Percentiles rank a stretch among this genome's conserved stretches.
Evolutionary conservation across 495 filamentous ascomycete species (phyloP).

Genomic region (Xylaria scruposa): DNA sequence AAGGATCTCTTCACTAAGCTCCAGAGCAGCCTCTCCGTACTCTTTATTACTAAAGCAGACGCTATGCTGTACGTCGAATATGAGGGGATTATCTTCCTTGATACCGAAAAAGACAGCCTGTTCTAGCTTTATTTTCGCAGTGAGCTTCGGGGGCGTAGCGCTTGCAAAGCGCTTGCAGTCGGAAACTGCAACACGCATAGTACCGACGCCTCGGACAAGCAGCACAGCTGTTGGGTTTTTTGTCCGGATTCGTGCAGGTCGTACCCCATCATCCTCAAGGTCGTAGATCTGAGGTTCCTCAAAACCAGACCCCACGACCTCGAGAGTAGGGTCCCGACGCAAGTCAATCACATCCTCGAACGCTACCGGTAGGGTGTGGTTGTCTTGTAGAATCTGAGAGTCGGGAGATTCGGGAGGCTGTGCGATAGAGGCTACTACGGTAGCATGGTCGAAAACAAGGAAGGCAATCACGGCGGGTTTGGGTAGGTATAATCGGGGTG

Average conservation of each 20-base stretch:
- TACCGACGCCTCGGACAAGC: constrained; percentile 78
- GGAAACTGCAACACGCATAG: constrained; percentile 72
- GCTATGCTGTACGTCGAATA: constrained; percentile 70
- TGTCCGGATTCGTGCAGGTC: constrained; percentile 54
- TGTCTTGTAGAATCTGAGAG: constrained; percentile 71
- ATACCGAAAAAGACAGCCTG: constrained; percentile 93
- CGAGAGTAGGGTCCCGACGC: constrained; percentile 65
- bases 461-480: constrained; percentile 80
- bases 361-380: constrained; percentile 59
- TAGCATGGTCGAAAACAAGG: constrained; percentile 74
- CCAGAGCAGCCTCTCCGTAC: constrained; percentile 76
- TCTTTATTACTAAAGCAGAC: constrained; percentile 70
- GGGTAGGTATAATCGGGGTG: constrained; percentile 78
- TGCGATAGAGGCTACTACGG: constrained; percentile 75
- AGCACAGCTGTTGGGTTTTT: constrained; percentile 72
- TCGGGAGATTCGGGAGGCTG: constrained; percentile 66
- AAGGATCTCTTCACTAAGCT: constrained; percentile 83
- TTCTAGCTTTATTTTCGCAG: constrained; percentile 86
- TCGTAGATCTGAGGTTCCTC: constrained; percentile 57
- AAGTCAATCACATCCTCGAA: constrained; percentile 90
- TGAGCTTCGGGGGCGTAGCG: constrained; percentile 61
- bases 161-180: constrained; percentile 59
- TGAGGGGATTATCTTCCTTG: constrained; percentile 78
- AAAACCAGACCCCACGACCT: constrained; percentile 66
- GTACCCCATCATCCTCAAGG: constrained; percentile 48